Percentiles rank a stretch among this genome's conserved stretches.
Conservation (phyloP, 2,329 filamentous ascomycete species). For the Penicillium olsonii region DNA sequence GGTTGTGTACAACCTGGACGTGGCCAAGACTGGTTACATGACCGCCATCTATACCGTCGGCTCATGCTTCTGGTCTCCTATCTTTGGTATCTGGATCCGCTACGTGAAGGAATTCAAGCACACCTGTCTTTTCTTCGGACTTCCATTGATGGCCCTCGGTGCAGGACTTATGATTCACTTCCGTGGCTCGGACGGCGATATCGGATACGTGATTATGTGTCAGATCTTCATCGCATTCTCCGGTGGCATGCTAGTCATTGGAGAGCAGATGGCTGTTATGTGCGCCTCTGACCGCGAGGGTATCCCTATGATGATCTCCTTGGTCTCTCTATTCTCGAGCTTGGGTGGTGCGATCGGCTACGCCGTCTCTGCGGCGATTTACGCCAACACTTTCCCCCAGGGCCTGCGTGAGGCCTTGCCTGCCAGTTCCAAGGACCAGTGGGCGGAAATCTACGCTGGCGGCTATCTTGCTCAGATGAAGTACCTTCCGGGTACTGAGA, state of each 20-base stretch:
- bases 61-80: slow-evolving; percentile 52
- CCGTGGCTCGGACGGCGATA: slow-evolving; percentile 49
- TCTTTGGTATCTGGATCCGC: slow-evolving; percentile 55
- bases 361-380: slow-evolving; percentile 27
- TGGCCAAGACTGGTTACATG: slow-evolving; percentile 49
- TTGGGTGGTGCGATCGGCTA: slow-evolving; percentile 38
- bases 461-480: slow-evolving; percentile 30
- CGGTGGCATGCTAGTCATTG: slow-evolving; percentile 56
- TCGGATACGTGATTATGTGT: slow-evolving; percentile 56
- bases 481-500: slow-evolving; percentile 29
- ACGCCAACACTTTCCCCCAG: slow-evolving; percentile 22
- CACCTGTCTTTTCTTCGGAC: slow-evolving; percentile 51
- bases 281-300: slow-evolving; percentile 56
- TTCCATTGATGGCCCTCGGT: slow-evolving; percentile 54
- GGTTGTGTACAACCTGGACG: slow-evolving; percentile 52
- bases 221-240: slow-evolving; percentile 58
- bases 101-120: slow-evolving; percentile 56
- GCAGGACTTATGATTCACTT: slow-evolving; percentile 59
- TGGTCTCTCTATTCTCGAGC: slow-evolving; percentile 36
- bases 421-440: slow-evolving; percentile 17
- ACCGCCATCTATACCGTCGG: slow-evolving; percentile 56
- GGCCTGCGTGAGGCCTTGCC: slow-evolving; percentile 17
- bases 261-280: slow-evolving; percentile 60
- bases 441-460: slow-evolving; percentile 24
- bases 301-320: slow-evolving; percentile 49